These are phyloP conservation scores for Kwoniella botswanensis DNA, from an alignment of 768 basidiomycete genomes.

Conservation along the genomic window DNA sequence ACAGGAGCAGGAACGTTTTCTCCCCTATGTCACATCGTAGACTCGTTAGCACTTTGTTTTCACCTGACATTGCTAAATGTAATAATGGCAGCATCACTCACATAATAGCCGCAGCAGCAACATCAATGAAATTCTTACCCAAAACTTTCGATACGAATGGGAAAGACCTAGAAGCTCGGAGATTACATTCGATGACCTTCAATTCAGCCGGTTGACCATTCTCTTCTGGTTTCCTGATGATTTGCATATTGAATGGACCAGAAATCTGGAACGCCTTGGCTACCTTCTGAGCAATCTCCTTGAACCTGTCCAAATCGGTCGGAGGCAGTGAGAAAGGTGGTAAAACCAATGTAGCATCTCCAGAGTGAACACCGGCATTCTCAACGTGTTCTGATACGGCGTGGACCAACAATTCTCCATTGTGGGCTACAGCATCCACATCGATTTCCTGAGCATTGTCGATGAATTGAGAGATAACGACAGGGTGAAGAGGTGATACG, in stretches of 20 bases:
- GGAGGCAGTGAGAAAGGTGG: conserved; percentile 84
- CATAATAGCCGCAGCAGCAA: conserved; percentile 63
- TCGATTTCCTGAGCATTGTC: conserved; percentile 98
- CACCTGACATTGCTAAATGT: no score
- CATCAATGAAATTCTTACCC: conserved; percentile 95
- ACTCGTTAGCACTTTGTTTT: not conserved
- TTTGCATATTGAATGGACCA: conserved; percentile 99
- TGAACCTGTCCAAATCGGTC: conserved; percentile 81
- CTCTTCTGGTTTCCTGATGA: conserved; percentile 79
- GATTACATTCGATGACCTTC: conserved; percentile 98
- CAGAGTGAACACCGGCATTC: conserved; percentile 97
- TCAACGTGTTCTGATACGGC: conserved; percentile 98
- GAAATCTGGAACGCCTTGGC: conserved; percentile 94
- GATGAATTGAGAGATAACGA: conserved; percentile 99
- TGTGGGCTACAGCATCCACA: conserved; percentile 92
- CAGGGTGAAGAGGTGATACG: conserved; percentile 95
- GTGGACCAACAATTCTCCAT: conserved; percentile 89
- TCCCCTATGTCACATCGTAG: conserved; percentile 2
- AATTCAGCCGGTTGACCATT: conserved; percentile 69
- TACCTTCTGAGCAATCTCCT: conserved; percentile 92
- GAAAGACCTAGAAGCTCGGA: conserved; percentile 97
- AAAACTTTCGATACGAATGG: conserved; percentile 99
- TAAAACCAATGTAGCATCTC: conserved; percentile 95
- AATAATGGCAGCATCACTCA: conserved; percentile 4
- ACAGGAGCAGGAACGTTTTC: conserved; percentile 86